A percentile compares a stretch with the other conserved stretches of the same genome.
phyloP scores from a whole-genome alignment of 306 rosid species.

The Benincasa hispida region DNA sequence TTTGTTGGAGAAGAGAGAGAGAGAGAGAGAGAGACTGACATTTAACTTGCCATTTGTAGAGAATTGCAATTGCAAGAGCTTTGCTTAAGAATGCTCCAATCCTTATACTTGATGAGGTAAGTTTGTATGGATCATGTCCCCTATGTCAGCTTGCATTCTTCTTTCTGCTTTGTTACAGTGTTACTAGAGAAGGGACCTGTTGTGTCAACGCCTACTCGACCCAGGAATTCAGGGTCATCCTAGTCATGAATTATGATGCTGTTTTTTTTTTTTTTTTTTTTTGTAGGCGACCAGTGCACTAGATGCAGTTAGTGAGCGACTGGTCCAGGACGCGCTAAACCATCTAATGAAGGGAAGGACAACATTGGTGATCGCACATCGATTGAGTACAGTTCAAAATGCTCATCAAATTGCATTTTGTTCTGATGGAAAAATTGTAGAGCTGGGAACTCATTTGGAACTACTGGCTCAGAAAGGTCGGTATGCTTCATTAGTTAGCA shows the following conservation, averaged over 20 bases:
- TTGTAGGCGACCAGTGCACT: constrained; percentile 85
- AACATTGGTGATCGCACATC: constrained; percentile 83
- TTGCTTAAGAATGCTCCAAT: constrained; percentile 81
- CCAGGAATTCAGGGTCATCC: neutral
- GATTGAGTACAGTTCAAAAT: constrained; percentile 82
- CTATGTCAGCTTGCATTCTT: neutral
- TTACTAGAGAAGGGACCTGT: neutral
- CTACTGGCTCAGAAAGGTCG: constrained; percentile 66
- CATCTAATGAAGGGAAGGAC: constrained; percentile 82
- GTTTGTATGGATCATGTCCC: neutral
- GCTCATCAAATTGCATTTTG: constrained; percentile 81
- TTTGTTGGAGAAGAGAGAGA: neutral
- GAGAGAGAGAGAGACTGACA: constrained; percentile 12
- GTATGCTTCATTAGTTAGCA: constrained; percentile 72
- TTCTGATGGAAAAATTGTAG: constrained; percentile 54
- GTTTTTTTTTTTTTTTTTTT: constrained; percentile 6
- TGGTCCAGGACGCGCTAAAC: constrained; percentile 74
- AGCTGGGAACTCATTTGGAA: constrained; percentile 72
- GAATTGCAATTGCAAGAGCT: constrained; percentile 87
- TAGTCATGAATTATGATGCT: neutral
- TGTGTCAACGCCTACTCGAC: neutral
- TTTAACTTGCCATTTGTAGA: constrained; percentile 35
- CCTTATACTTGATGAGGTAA: constrained; percentile 85
- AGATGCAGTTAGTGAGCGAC: constrained; percentile 80
- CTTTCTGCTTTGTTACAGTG: neutral